phyloP scores from a whole-genome alignment of 495 filamentous ascomycete genomes.

The Aspergillus affinis region DNA sequence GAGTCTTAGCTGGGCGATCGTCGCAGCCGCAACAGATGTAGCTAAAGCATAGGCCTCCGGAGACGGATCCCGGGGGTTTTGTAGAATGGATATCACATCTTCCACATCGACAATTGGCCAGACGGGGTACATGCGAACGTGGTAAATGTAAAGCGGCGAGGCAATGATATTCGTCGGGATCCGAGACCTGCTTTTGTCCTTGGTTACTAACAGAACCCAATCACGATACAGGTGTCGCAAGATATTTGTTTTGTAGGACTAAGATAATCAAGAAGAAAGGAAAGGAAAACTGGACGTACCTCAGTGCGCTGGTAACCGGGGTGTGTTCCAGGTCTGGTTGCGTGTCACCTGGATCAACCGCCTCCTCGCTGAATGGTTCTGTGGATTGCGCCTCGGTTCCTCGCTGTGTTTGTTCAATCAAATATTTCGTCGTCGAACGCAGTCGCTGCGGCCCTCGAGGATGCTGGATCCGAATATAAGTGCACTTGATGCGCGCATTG shows the following conservation, averaged over 20 bases:
- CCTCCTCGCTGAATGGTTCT: constrained; percentile 1
- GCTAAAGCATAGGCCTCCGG: constrained; percentile 40
- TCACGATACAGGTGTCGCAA: too few relatives aligned
- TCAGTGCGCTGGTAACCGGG: background rate
- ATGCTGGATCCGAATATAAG: constrained; percentile 34
- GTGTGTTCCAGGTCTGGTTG: too few relatives aligned
- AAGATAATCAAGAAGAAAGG: background rate
- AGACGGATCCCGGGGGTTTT: constrained; percentile 26
- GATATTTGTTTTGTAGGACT: too few relatives aligned
- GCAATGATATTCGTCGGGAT: constrained; percentile 26
- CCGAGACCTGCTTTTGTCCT: constrained; percentile 14
- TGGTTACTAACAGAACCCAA: background rate
- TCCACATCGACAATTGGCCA: constrained; percentile 51
- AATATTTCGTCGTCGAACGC: constrained; percentile 27
- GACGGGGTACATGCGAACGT: constrained; percentile 45
- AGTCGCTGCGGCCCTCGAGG: constrained; percentile 36
- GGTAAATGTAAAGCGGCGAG: constrained; percentile 36
- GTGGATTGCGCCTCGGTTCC: background rate
- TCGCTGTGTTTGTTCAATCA: constrained; percentile 23
- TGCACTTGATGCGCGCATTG: constrained; percentile 38
- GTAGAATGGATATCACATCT: constrained; percentile 34
- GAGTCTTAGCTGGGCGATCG: constrained; percentile 44
- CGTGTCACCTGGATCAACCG: background rate
- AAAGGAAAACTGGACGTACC: background rate
- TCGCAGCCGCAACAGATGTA: constrained; percentile 42